Evolutionary conservation across 2,329 filamentous ascomycete species (phyloP).

Genomic region (Fusarium tupiense): DNA sequence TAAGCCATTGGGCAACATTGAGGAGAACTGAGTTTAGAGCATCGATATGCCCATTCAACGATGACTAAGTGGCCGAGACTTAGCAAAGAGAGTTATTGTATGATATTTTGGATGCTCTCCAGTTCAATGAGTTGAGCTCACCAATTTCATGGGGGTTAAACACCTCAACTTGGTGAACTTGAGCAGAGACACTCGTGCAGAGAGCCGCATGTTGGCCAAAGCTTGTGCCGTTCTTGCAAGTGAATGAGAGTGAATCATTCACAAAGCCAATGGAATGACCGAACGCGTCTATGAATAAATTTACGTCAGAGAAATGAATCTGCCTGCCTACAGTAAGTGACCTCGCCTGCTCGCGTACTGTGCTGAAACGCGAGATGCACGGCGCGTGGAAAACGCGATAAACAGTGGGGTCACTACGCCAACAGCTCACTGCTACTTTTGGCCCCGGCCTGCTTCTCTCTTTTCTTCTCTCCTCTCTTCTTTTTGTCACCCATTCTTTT

Average conservation of each 20-base stretch:
- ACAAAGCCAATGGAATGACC: neutral
- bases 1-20: neutral
- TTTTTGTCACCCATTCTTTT: slow-evolving; percentile 1
- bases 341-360: neutral
- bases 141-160: neutral
- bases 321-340: neutral
- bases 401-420: neutral
- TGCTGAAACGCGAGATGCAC: neutral
- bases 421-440: neutral
- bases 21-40: neutral
- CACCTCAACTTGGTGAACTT: neutral
- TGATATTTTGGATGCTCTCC: neutral
- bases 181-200: neutral
- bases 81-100: neutral
- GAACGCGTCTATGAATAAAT: neutral
- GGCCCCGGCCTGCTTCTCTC: neutral
- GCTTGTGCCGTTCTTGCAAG: neutral
- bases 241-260: neutral
- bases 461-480: slow-evolving; percentile 2
- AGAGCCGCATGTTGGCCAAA: neutral
- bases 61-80: neutral
- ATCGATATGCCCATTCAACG: neutral
- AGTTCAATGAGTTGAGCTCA: neutral
- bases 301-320: neutral
- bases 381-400: neutral